A percentile compares a stretch with the other conserved stretches of the same genome.
These are phyloP conservation scores for Suillus bovinus DNA, from an alignment of 768 basidiomycete genomes.

Conservation along the genomic window DNA sequence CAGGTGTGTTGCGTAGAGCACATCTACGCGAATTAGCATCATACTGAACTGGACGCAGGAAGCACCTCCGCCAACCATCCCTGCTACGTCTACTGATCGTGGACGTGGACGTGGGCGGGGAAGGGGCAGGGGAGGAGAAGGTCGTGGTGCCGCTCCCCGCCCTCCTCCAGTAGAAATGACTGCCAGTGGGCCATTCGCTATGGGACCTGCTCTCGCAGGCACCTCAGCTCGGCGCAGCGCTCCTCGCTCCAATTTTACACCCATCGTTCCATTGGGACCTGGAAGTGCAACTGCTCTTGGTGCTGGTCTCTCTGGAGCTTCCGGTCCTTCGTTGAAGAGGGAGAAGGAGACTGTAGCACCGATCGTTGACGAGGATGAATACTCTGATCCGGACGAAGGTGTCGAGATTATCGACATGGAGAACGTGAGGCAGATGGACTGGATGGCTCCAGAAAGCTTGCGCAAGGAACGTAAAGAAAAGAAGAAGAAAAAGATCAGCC, in stretches of 20 bases:
- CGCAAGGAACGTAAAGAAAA: slow-evolving; percentile 45
- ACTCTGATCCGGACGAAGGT: slow-evolving; percentile 87
- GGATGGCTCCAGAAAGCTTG: slow-evolving; percentile 84
- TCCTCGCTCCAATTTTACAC: slow-evolving; percentile 58
- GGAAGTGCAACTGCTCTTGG: slow-evolving; percentile 42
- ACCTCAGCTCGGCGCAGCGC: slow-evolving; percentile 48
- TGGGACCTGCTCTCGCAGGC: slow-evolving; percentile 76
- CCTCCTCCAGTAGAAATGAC: slow-evolving; percentile 69
- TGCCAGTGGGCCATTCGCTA: slow-evolving; percentile 84
- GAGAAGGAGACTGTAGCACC: slow-evolving; percentile 34
- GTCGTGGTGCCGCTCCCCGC: slow-evolving; percentile 44
- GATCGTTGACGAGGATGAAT: slow-evolving; percentile 60
- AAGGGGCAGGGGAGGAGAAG: slow-evolving; percentile 54
- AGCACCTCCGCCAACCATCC: slow-evolving; percentile 35
- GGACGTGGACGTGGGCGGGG: slow-evolving; percentile 50
- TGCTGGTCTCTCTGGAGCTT: slow-evolving; percentile 48
- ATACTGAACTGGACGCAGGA: slow-evolving; percentile 42
- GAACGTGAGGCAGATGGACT: slow-evolving; percentile 75
- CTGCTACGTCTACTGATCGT: slow-evolving; percentile 39
- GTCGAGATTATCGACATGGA: slow-evolving; percentile 88
- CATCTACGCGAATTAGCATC: not conserved
- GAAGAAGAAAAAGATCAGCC: slow-evolving; percentile 35
- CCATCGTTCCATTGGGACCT: slow-evolving; percentile 44
- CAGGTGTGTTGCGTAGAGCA: slow-evolving; percentile 42
- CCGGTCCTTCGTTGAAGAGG: slow-evolving; percentile 51